A percentile compares a stretch with the other conserved stretches of the same genome.
These are phyloP conservation scores for Geotrichum siamense DNA, from an alignment of 1,139 yeast genomes.

Conservation along the genomic window DNA sequence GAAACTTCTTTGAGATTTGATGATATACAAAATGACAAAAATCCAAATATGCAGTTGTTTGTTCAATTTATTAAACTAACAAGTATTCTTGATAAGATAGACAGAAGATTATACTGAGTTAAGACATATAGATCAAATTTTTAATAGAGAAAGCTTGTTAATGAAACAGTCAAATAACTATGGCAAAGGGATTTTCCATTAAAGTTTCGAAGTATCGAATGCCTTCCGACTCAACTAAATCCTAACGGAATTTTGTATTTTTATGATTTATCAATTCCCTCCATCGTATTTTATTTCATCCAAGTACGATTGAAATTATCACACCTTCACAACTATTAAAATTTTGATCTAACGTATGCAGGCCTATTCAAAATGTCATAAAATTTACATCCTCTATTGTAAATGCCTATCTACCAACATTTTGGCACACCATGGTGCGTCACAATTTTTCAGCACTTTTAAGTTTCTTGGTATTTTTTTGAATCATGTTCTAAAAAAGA, in stretches of 20 bases:
- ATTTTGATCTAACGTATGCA: conserved; percentile 29
- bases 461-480: conserved; percentile 32
- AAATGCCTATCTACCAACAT: conserved; percentile 35
- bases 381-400: conserved; percentile 32
- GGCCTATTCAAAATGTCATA: conserved; percentile 29
- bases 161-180: conserved; percentile 16
- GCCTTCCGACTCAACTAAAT: conserved; percentile 23
- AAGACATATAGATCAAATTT: conserved; percentile 20
- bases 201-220: conserved; percentile 27
- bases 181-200: conserved; percentile 30
- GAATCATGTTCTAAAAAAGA: conserved; percentile 28
- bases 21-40: conserved; percentile 22
- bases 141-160: conserved; percentile 21
- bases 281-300: conserved; percentile 26
- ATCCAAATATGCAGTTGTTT: conserved; percentile 1
- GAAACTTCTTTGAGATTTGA: conserved; percentile 3
- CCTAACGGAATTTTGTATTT: conserved; percentile 21
- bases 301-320: conserved; percentile 20
- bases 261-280: conserved; percentile 30
- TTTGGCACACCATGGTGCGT: conserved; percentile 34
- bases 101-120: conserved; percentile 24
- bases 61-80: conserved; percentile 27
- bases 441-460: conserved; percentile 32
- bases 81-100: conserved; percentile 26
- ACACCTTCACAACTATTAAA: conserved; percentile 19